These are phyloP conservation scores for Piper longum DNA, from an alignment of 164 flowering plant species.

Conservation along the genomic window DNA sequence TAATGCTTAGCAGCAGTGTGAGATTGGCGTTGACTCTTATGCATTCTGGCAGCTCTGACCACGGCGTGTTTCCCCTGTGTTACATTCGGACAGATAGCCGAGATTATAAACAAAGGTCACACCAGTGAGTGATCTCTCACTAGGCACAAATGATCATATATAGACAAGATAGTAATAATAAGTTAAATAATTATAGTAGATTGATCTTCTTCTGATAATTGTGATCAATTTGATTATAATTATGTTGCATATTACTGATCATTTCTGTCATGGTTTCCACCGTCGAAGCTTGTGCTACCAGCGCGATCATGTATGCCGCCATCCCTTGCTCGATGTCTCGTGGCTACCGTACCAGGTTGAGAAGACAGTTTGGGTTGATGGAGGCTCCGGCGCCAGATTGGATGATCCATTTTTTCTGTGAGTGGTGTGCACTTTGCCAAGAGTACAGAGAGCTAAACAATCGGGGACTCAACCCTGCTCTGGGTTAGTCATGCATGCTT, in stretches of 20 bases:
- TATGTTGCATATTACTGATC: background rate
- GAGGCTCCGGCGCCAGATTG: constrained; percentile 27
- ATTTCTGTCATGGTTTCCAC: no score
- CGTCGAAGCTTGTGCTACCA: constrained; percentile 18
- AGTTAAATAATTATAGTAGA: background rate
- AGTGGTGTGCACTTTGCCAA: constrained; percentile 29
- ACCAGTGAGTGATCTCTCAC: constrained; percentile 13
- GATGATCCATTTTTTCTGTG: constrained; percentile 18
- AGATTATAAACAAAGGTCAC: constrained; percentile 26
- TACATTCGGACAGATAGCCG: constrained; percentile 39
- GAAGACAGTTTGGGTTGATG: constrained; percentile 12
- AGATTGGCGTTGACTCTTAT: background rate
- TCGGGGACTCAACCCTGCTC: constrained; percentile 23
- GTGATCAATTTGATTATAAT: background rate
- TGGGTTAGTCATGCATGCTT: constrained; percentile 6
- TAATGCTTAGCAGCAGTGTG: no score
- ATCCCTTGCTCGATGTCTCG: constrained; percentile 23
- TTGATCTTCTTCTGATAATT: background rate
- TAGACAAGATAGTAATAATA: no score
- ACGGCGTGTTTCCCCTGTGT: constrained; percentile 27
- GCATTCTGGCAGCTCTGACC: constrained; percentile 15
- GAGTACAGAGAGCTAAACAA: constrained; percentile 23
- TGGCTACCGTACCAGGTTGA: constrained; percentile 18
- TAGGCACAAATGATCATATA: no score
- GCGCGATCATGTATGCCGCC: constrained; percentile 13